phyloP scores from a whole-genome alignment of 2,329 filamentous ascomycete genomes.

The Ascochyta fabae region DNA sequence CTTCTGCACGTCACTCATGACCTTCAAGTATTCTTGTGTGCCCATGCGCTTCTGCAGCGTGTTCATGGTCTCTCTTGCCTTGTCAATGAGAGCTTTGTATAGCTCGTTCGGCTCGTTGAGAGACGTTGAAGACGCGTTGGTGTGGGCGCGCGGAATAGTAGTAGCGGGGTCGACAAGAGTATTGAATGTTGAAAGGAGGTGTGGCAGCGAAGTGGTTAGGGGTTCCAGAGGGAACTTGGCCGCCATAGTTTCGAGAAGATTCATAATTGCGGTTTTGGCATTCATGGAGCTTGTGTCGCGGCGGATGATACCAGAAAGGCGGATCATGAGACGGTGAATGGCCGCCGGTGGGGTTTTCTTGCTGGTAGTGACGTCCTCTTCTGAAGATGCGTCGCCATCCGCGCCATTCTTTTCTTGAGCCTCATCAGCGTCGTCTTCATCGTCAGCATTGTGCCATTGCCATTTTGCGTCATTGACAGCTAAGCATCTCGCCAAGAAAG shows the following conservation, averaged over 20 bases:
- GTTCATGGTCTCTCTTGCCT: conserved; percentile 79
- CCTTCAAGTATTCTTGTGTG: conserved; percentile 76
- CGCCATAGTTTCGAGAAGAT: conserved; percentile 74
- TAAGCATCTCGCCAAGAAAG: conserved; percentile 76
- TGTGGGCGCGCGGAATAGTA: conserved; percentile 68
- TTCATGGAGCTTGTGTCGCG: conserved; percentile 68
- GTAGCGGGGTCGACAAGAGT: conserved; percentile 84
- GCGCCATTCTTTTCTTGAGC: conserved; percentile 50
- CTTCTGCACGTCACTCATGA: conserved; percentile 75
- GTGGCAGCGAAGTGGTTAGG: conserved; percentile 68
- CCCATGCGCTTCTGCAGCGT: conserved; percentile 85
- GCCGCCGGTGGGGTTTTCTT: conserved; percentile 51
- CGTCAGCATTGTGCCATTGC: conserved; percentile 53
- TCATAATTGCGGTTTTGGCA: conserved; percentile 77
- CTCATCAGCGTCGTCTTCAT: conserved; percentile 50
- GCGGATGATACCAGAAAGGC: conserved; percentile 79
- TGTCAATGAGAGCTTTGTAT: conserved; percentile 74
- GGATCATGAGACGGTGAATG: conserved; percentile 78
- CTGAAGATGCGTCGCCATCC: conserved; percentile 46
- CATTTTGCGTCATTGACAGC: conserved; percentile 63
- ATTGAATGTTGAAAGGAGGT: conserved; percentile 72
- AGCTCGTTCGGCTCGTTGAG: conserved; percentile 53
- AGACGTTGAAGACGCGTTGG: conserved; percentile 67
- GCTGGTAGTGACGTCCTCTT: conserved; percentile 41
- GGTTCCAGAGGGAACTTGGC: conserved; percentile 64